Base-by-base conservation (phyloP, 208 protist species). In the Crithidia sp. region DNA sequence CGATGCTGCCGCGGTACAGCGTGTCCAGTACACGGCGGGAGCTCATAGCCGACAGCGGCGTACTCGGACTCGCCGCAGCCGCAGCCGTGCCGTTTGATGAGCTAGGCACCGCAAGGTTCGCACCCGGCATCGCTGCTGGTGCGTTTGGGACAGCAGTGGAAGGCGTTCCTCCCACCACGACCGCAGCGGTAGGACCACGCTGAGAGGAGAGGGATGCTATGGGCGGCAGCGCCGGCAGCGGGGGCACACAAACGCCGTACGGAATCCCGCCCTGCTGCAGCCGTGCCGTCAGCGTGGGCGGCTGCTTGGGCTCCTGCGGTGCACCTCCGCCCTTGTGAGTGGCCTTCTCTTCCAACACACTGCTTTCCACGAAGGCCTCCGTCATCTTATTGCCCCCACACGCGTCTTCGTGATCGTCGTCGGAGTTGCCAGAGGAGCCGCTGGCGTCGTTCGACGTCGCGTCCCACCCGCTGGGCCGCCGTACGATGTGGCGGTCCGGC, bases 181-280 rank as follows among this genome's bases (percentile, higher is more conserved):
- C 28, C 28, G 28, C 28, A 28, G 28, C 28, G 45, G 45, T 2
- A 14, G 45, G 9, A 7, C 45, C 9, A 13, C 45, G n/a, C n/a
- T 3, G 52, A 40, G 2, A 14, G 3, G 5, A 7, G 39, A 17
- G 64, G 36, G 52, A 6, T 57, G 40, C 14, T 4, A 68, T 68
- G 9, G 64, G 64, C 8, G 64, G 64, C 64, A 68, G 52, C 12
- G 64, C 64, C 6, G 64, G 64, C 64, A 57, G 64, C 52, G 39
- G 50, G 0, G 52, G 3, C 8, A 28, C 52, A 40, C 40, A 59
- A 2, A 7, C n/a, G 14, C 39, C 52, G 36, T 49, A 49, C 40
- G 37, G 45, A 49, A 49, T 49, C 28, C 28, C 28, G 2, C 9
- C 7, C 45, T 49, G 45, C 12, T 37, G 28, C 39, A 68, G 50